Evolutionary conservation across 177 flowering plant genomes (phyloP).

Genomic region (Vitis hybrid): DNA sequence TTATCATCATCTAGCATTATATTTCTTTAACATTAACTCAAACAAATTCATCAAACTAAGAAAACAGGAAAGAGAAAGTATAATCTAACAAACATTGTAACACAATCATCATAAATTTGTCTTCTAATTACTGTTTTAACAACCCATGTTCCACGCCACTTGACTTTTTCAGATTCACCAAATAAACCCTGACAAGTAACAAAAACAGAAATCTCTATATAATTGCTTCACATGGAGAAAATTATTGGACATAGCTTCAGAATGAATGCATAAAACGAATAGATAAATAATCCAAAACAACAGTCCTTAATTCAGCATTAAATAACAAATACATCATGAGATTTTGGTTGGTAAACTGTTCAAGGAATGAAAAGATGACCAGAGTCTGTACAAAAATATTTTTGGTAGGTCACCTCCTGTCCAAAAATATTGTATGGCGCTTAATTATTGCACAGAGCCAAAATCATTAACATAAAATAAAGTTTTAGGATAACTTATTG

Average conservation of each 20-base stretch:
- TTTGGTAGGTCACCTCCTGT: neutral
- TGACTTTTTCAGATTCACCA: slow-evolving; percentile 55
- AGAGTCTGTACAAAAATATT: no score
- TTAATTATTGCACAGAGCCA: no score
- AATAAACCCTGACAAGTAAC: slow-evolving; percentile 35
- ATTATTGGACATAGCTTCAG: neutral
- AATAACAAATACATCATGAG: no score
- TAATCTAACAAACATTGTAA: slow-evolving; percentile 30
- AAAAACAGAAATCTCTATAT: neutral
- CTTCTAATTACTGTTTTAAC: slow-evolving; percentile 50
- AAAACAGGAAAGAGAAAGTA: neutral
- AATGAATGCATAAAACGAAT: neutral
- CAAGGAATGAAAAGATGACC: no score
- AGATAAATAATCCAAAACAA: no score
- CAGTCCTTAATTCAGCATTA: neutral
- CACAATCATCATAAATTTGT: slow-evolving; percentile 29
- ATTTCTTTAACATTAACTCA: neutral
- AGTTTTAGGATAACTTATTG: no score
- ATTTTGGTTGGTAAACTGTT: no score
- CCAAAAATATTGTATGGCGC: neutral
- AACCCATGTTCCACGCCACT: slow-evolving; percentile 75
- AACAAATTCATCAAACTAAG: neutral
- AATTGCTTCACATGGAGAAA: neutral
- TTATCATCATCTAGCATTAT: slow-evolving; percentile 1
- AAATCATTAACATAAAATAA: no score